Evolutionary conservation across 495 filamentous ascomycete genomes (phyloP).

Genomic region (Entonaema liquescens): DNA sequence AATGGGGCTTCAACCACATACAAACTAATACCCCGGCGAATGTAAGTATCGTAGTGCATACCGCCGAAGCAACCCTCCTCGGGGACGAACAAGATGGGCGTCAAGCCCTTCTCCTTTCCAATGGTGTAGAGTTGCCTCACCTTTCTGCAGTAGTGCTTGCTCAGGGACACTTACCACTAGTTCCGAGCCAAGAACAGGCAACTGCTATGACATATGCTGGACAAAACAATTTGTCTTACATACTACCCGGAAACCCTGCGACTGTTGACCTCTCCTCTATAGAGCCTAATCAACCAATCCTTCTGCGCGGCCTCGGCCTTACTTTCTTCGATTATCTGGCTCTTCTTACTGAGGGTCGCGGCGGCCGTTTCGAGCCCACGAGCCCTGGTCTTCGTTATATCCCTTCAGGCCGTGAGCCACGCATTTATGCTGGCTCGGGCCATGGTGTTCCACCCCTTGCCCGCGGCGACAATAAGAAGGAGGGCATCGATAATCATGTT

Average conservation of each 20-base stretch:
- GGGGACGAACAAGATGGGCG: background rate
- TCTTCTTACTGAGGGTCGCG: background rate
- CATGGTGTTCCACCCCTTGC: background rate
- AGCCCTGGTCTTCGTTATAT: background rate
- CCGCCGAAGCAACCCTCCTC: background rate
- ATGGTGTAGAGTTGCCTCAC: background rate
- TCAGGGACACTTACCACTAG: background rate
- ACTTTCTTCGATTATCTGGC: background rate
- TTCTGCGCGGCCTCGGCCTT: background rate
- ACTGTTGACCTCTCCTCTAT: background rate
- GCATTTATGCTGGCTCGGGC: background rate
- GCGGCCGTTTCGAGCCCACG: background rate
- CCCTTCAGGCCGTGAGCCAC: background rate
- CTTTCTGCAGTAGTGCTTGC: background rate
- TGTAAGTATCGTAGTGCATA: background rate
- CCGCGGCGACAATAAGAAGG: background rate
- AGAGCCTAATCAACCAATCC: background rate
- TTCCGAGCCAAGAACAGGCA: background rate
- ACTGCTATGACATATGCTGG: background rate
- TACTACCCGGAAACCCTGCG: background rate
- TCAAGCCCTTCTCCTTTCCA: background rate
- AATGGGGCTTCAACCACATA: background rate
- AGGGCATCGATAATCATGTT: background rate
- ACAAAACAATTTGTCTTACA: background rate
- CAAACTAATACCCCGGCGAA: background rate